phyloP scores from a whole-genome alignment of 768 basidiomycete species.

The Hypholoma sublateritium region DNA sequence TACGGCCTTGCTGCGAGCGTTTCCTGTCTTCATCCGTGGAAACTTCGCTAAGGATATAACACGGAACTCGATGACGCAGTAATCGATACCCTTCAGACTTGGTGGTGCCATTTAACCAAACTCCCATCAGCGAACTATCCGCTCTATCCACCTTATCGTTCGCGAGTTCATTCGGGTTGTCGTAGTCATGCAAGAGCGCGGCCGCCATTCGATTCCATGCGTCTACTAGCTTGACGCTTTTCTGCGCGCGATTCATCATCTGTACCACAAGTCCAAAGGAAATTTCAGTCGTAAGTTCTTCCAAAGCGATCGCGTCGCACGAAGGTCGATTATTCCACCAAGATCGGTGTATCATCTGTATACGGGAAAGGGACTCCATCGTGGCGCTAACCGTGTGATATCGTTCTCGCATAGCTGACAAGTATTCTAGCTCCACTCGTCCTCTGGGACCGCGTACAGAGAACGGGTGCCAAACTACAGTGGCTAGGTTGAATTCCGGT shows the following conservation, averaged over 20 bases:
- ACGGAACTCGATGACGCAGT: no score
- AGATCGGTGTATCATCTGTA: not conserved
- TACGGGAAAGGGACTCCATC: no score
- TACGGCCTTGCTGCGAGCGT: no score
- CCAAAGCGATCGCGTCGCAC: not conserved
- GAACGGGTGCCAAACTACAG: not conserved
- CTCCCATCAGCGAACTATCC: slow-evolving; percentile 1
- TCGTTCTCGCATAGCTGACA: not conserved
- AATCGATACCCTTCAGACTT: no score
- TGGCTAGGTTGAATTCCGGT: not conserved
- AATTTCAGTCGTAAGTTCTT: not conserved
- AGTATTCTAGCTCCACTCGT: not conserved
- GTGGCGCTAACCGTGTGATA: no score
- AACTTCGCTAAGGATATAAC: no score
- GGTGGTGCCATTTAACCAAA: not conserved
- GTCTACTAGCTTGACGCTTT: not conserved
- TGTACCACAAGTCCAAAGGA: not conserved
- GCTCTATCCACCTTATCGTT: not conserved
- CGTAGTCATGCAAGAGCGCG: not conserved
- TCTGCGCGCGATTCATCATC: not conserved
- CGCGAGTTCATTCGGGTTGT: not conserved
- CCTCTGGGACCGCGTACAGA: no score
- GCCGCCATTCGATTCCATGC: slow-evolving; percentile 2
- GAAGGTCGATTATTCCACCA: not conserved
- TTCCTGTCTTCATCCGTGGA: no score